phyloP scores from a whole-genome alignment of 148 eudicot genomes.

The Rhododendron vialii region DNA sequence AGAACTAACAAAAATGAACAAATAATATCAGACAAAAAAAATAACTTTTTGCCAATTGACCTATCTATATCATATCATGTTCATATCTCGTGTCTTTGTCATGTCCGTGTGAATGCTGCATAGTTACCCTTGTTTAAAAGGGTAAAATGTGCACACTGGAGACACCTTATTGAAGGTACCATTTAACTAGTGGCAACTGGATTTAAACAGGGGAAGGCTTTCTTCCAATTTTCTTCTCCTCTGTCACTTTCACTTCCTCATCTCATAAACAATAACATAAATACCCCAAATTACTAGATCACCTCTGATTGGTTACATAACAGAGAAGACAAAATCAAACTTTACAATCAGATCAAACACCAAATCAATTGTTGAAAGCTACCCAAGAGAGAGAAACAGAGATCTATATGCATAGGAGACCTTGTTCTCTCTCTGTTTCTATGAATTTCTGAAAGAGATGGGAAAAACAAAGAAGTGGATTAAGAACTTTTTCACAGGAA shows the following conservation, averaged over 20 bases:
- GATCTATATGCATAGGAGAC: neutral
- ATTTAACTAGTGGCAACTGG: neutral
- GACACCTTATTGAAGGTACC: neutral
- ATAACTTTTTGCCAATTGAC: neutral
- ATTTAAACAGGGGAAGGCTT: neutral
- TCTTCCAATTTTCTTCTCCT: neutral
- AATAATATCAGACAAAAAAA: too few relatives aligned
- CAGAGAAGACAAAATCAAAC: neutral
- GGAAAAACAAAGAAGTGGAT: conserved; percentile 75
- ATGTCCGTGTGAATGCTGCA: neutral
- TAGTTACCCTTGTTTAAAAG: too few relatives aligned
- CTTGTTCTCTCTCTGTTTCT: neutral
- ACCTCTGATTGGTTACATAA: neutral
- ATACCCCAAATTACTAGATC: neutral
- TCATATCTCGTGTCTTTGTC: neutral
- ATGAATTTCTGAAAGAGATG: conserved; percentile 32
- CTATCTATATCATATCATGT: neutral
- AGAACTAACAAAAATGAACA: too few relatives aligned
- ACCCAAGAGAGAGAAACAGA: neutral
- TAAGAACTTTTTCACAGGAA: conserved; percentile 48
- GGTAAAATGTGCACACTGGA: neutral
- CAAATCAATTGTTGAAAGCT: neutral
- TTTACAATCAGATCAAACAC: neutral
- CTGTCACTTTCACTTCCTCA: neutral
- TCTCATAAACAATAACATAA: too few relatives aligned